A percentile compares a stretch with the other conserved stretches of the same genome.
Evolutionary conservation across 495 filamentous ascomycete genomes (phyloP).

Genomic region (Penicillium flavigenum): DNA sequence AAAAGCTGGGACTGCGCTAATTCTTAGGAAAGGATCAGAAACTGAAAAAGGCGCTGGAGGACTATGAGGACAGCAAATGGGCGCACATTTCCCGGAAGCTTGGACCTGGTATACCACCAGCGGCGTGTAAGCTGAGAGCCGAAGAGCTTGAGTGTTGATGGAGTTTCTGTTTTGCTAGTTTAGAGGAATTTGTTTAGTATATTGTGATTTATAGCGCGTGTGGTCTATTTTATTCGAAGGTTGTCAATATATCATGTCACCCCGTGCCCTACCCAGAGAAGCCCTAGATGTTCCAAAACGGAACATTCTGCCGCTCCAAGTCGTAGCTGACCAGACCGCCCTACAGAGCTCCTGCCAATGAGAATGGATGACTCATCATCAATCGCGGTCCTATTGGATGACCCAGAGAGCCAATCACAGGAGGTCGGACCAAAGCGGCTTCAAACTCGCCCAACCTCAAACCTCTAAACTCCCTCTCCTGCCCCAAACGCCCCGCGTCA

Average conservation of each 20-base stretch:
- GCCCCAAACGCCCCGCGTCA: constrained; percentile 27
- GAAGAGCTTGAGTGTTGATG: not conserved
- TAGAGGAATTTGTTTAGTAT: not conserved
- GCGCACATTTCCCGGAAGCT: constrained; percentile 83
- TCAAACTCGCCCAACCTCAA: constrained; percentile 46
- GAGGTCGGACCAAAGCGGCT: constrained; percentile 46
- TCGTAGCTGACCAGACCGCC: constrained; percentile 14
- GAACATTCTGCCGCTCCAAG: constrained; percentile 16
- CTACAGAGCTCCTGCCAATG: constrained; percentile 37
- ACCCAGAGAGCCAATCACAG: constrained; percentile 23
- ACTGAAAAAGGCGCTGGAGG: constrained; percentile 74
- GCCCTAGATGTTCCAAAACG: constrained; percentile 33
- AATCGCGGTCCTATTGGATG: constrained; percentile 19
- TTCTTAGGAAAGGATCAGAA: constrained; percentile 61
- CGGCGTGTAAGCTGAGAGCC: constrained; percentile 80
- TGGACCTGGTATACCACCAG: constrained; percentile 78
- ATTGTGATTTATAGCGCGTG: not conserved
- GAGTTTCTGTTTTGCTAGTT: not conserved
- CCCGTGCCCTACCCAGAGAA: constrained; percentile 23
- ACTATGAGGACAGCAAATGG: constrained; percentile 91
- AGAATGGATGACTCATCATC: constrained; percentile 38
- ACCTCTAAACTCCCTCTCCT: constrained; percentile 42
- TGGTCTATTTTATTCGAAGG: not conserved
- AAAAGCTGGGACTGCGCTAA: constrained; percentile 13
- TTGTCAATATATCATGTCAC: not conserved